These are phyloP conservation scores for Penicillium macrosclerotiorum DNA, from an alignment of 495 filamentous ascomycete species.

Conservation along the genomic window DNA sequence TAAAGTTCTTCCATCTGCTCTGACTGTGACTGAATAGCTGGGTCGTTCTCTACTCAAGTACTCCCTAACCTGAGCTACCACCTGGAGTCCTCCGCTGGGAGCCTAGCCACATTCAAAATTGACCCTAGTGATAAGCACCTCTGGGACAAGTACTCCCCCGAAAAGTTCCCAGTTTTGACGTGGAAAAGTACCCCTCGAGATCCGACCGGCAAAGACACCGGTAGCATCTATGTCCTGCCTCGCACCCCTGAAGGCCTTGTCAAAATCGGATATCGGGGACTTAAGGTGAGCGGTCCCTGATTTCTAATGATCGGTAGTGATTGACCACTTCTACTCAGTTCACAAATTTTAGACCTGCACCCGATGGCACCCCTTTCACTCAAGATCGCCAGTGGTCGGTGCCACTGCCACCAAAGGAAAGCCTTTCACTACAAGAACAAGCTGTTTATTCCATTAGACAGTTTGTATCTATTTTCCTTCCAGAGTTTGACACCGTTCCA, in stretches of 20 bases:
- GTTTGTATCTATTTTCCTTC: constrained; percentile 17
- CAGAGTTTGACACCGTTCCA: constrained; percentile 11
- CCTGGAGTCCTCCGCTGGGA: constrained; percentile 17
- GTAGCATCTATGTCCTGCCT: constrained; percentile 20
- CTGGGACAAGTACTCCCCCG: constrained; percentile 20
- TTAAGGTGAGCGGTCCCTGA: constrained; percentile 5
- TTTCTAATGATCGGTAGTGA: not conserved
- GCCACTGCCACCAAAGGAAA: constrained; percentile 9
- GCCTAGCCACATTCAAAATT: constrained; percentile 18
- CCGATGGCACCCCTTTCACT: constrained; percentile 10
- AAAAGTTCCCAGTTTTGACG: constrained; percentile 16
- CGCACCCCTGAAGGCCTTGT: constrained; percentile 16
- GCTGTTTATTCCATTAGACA: constrained; percentile 10
- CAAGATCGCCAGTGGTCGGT: constrained; percentile 18
- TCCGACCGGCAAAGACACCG: constrained; percentile 12
- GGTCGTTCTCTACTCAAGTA: constrained; percentile 18
- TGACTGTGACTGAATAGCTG: constrained; percentile 13
- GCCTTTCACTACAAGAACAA: constrained; percentile 3
- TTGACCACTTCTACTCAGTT: constrained; percentile 7
- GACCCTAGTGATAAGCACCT: constrained; percentile 9
- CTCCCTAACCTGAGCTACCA: constrained; percentile 16
- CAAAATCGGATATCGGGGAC: constrained; percentile 17
- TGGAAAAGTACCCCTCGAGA: constrained; percentile 17
- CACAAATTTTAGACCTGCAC: constrained; percentile 19
- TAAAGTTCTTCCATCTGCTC: not conserved